phyloP scores from a whole-genome alignment of 257 asterid genomes.

The Verbena officinalis region DNA sequence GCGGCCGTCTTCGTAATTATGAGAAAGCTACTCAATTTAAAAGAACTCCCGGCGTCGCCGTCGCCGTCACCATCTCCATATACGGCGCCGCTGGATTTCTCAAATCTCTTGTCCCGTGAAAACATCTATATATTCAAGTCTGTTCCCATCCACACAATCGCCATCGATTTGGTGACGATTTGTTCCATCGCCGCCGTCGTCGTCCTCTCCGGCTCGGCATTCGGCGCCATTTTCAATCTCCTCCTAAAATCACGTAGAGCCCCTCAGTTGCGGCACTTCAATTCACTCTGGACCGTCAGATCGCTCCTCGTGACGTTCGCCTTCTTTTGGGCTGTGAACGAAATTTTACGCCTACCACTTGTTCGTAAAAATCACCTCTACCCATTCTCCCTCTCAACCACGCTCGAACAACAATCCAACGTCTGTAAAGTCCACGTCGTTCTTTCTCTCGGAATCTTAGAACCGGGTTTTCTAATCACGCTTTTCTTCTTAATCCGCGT shows the following conservation, averaged over 20 bases:
- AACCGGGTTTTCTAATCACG: constrained; percentile 72
- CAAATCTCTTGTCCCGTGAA: constrained; percentile 13
- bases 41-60: constrained; percentile 17
- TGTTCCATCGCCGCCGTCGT: constrained; percentile 39
- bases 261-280: constrained; percentile 60
- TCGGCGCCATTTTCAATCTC: constrained; percentile 51
- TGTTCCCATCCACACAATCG: constrained; percentile 33
- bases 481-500: constrained; percentile 63
- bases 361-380: constrained; percentile 34
- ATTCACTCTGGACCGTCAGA: constrained; percentile 66
- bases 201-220: constrained; percentile 50
- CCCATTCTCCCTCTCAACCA: constrained; percentile 37
- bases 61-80: neutral
- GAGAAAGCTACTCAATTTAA: constrained; percentile 41
- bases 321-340: constrained; percentile 53
- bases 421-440: constrained; percentile 70
- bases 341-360: constrained; percentile 54
- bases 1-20: constrained; percentile 29
- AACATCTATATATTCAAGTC: constrained; percentile 16
- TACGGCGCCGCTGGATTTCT: neutral
- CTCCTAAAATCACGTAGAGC: constrained; percentile 46
- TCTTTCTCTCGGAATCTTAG: constrained; percentile 64
- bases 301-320: constrained; percentile 57
- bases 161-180: constrained; percentile 47
- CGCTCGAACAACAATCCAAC: constrained; percentile 46